Evolutionary conservation across 176 grass and related monocot species (phyloP), one percentile per base, ranked within the genome.

Genomic region (Olyra latifolia): DNA sequence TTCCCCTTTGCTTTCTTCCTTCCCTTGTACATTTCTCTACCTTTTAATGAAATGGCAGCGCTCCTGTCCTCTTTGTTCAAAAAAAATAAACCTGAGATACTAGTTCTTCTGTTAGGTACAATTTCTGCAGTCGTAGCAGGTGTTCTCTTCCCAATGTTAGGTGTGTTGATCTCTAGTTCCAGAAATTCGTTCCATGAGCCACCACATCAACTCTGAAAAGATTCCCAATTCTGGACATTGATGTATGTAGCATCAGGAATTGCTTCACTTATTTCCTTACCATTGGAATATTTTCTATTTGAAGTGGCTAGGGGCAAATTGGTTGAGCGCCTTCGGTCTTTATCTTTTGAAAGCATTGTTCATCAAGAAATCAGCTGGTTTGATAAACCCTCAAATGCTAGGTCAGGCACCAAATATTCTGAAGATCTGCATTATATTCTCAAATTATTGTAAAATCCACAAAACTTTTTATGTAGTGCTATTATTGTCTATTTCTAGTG

Each of bases 351-450:
- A 58, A 88, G 77, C 8, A 78, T 85, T 52, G 76, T 91, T 40
- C 80, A 88, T 81, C 85, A 85, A 62, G 89, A 91, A 58, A 88
- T 91, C 11, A 76, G 74, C 30, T 91, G 85, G 89, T 91, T 91
- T 66, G 89, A 91, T 68, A 82, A 88, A 5, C 89, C 89, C 66
- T 32, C 71, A 27, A 87, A 88, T 85, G 87, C 89, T 2, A 91
- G 89, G 89, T 88, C 41, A n/a, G n/a, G n/a, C n/a, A n/a, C n/a
- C n/a, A n/a, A n/a, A n/a, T n/a, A n/a, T n/a, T n/a, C n/a, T n/a
- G n/a, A n/a, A 69, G 6, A 27, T 46, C 10, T 69, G n/a, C 42
- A 46, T 69, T 45, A 69, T 42, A 44, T 68, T 68, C 6, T n/a
- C 2, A 45, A 1, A 45, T 25, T 69, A 6, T 45, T 23, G 6